phyloP scores from a whole-genome alignment of 495 filamentous ascomycete genomes.

The Penicillium ochrochloron region DNA sequence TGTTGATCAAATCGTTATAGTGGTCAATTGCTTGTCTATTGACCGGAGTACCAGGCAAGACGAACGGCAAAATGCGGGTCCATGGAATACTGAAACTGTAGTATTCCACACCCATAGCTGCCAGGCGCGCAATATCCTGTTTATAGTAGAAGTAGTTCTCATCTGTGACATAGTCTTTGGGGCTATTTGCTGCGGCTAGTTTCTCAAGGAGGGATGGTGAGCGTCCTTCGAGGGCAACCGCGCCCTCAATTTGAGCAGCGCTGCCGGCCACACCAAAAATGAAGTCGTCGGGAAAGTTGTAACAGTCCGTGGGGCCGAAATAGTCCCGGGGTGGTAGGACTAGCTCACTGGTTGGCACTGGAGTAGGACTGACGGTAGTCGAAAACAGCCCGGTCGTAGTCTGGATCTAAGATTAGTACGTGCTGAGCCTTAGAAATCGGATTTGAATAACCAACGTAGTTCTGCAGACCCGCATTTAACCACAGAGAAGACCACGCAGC shows the following conservation, averaged over 20 bases:
- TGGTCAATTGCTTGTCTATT: constrained; percentile 50
- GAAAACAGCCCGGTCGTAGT: constrained; percentile 36
- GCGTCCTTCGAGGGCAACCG: constrained; percentile 47
- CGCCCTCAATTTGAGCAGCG: constrained; percentile 56
- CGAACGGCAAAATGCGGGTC: constrained; percentile 52
- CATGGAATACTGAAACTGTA: constrained; percentile 53
- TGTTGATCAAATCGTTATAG: constrained; percentile 52
- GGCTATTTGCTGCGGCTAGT: constrained; percentile 23
- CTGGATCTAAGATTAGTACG: constrained; percentile 9
- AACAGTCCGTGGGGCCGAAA: constrained; percentile 35
- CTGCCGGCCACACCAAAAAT: constrained; percentile 57
- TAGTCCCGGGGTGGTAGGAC: constrained; percentile 41
- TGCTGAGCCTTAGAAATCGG: neutral
- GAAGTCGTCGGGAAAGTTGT: constrained; percentile 49
- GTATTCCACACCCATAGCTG: constrained; percentile 53
- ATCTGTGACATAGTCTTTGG: constrained; percentile 47
- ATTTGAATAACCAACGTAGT: constrained; percentile 28
- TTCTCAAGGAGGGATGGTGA: constrained; percentile 44
- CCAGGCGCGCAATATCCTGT: constrained; percentile 53
- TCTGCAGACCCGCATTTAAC: constrained; percentile 30
- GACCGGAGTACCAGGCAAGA: constrained; percentile 44
- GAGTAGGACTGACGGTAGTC: constrained; percentile 40
- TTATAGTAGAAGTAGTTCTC: constrained; percentile 57
- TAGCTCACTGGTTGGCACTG: constrained; percentile 40
- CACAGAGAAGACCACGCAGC: constrained; percentile 43